These are phyloP conservation scores for Salix suchowensis DNA, from an alignment of 345 rosid species.

Conservation along the genomic window DNA sequence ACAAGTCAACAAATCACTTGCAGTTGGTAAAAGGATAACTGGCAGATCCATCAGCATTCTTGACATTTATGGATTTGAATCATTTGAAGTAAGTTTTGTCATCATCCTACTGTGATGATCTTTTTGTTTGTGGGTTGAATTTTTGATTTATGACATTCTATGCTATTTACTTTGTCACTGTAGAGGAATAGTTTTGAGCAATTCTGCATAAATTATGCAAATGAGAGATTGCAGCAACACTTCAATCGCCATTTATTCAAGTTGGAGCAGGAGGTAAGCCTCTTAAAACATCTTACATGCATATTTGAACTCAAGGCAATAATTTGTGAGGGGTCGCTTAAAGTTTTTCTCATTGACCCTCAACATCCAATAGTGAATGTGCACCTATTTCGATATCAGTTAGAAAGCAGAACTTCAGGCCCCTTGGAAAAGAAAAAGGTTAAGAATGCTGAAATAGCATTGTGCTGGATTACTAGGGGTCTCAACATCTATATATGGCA, in stretches of 20 bases:
- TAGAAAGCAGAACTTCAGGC: not conserved
- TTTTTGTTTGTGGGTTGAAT: not conserved
- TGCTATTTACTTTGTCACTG: conserved; percentile 19
- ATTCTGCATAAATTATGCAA: conserved; percentile 97
- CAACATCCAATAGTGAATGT: not conserved
- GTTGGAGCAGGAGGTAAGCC: conserved; percentile 90
- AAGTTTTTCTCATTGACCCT: not conserved
- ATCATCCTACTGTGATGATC: conserved; percentile 14
- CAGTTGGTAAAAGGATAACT: conserved; percentile 86
- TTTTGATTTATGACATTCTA: conserved; percentile 7
- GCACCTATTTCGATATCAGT: not conserved
- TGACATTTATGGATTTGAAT: conserved; percentile 98
- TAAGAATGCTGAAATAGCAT: not conserved
- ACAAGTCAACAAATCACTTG: conserved; percentile 92
- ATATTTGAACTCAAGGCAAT: not conserved
- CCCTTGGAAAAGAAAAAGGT: not conserved
- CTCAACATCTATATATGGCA: not conserved
- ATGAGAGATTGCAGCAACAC: conserved; percentile 98
- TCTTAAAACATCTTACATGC: not conserved
- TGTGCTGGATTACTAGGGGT: not conserved
- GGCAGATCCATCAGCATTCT: conserved; percentile 99
- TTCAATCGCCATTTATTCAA: conserved; percentile 96
- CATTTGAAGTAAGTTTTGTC: conserved; percentile 68
- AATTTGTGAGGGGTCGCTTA: not conserved
- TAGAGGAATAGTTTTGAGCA: conserved; percentile 99